Conservation (phyloP, 495 filamentous ascomycete species). For the Corynascus novoguineensis region DNA sequence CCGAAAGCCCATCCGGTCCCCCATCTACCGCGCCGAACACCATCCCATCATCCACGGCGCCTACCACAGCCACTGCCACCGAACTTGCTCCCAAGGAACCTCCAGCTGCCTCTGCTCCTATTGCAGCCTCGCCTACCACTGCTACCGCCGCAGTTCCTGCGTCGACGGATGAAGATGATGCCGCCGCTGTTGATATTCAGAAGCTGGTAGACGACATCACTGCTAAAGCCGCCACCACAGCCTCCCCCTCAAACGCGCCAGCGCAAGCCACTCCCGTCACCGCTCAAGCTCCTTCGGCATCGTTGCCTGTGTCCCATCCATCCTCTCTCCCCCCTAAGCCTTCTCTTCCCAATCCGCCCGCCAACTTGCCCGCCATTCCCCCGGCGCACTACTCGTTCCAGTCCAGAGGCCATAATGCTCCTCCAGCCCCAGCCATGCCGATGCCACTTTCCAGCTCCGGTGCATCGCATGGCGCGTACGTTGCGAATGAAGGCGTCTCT, state of each 20-base stretch:
- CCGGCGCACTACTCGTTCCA: conserved; percentile 33
- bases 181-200: conserved; percentile 44
- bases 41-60: conserved; percentile 15
- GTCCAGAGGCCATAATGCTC: conserved; percentile 24
- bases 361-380: conserved; percentile 32
- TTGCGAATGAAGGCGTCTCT: conserved; percentile 46
- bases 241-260: conserved; percentile 24
- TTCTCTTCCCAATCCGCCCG: conserved; percentile 26
- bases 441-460: conserved; percentile 41
- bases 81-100: conserved; percentile 7
- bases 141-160: conserved; percentile 16
- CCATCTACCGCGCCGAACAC: conserved; percentile 16
- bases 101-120: conserved; percentile 12
- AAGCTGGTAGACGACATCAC: conserved; percentile 48
- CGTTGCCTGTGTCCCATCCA: conserved; percentile 43
- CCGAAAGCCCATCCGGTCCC: conserved; percentile 9
- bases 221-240: conserved; percentile 35
- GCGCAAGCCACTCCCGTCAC: conserved; percentile 31
- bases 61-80: conserved; percentile 11
- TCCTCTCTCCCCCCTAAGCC: conserved; percentile 51
- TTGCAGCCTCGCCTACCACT: conserved; percentile 7
- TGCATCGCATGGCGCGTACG: conserved; percentile 40
- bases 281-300: conserved; percentile 31
- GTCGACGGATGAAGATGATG: conserved; percentile 33
- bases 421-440: conserved; percentile 44